A percentile compares a stretch with the other conserved stretches of the same genome.
Evolutionary conservation across 169 alveolate species (phyloP).

Genomic region (Prorocentrum cordatum): DNA sequence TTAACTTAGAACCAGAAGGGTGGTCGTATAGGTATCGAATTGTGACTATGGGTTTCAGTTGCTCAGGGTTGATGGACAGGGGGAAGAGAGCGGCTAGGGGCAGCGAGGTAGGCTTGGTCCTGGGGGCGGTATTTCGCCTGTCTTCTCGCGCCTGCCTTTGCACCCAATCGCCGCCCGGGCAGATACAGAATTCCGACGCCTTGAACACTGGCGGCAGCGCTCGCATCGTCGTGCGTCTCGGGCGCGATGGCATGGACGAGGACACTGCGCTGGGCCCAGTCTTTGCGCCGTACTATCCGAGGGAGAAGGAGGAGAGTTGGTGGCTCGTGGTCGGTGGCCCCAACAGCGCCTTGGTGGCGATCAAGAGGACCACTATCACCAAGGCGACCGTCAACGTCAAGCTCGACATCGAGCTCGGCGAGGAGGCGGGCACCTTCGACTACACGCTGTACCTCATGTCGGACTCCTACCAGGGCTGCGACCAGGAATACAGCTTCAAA

Average conservation of each 20-base stretch:
- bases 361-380: slow-evolving; percentile 82
- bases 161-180: no score
- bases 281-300: slow-evolving; percentile 91
- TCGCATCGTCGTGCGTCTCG: no score
- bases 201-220: no score
- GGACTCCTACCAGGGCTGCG: slow-evolving; percentile 74
- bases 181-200: no score
- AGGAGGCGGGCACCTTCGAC: slow-evolving; percentile 77
- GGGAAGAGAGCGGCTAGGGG: no score
- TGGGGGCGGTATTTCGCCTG: no score
- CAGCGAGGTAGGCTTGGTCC: no score
- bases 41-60: no score
- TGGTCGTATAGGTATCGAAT: no score
- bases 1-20: no score
- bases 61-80: no score
- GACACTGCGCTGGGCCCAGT: slow-evolving; percentile 82
- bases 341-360: slow-evolving; percentile 79
- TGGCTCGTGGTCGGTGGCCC: slow-evolving; percentile 95
- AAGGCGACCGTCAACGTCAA: slow-evolving; percentile 69
- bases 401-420: slow-evolving; percentile 60
- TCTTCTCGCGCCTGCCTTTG: no score
- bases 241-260: slow-evolving; percentile 73
- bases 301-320: slow-evolving; percentile 97
- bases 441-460: slow-evolving; percentile 77
- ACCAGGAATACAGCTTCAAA: slow-evolving; percentile 62